Percentiles rank a stretch among this genome's conserved stretches.
These are phyloP conservation scores for Fraxinus paxiana DNA, from an alignment of 305 asterid genomes.

Conservation along the genomic window DNA sequence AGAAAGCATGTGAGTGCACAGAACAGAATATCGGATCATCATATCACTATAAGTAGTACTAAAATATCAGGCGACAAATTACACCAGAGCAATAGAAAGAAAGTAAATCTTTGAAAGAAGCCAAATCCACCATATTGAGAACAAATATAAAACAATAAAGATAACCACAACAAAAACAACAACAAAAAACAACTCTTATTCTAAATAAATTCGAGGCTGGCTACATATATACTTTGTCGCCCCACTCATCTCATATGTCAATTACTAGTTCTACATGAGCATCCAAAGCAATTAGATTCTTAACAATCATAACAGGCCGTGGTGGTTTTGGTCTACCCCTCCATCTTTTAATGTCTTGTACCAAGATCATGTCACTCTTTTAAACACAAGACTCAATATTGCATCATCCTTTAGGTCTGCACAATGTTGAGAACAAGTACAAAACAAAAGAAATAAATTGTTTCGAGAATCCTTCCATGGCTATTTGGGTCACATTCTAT, in stretches of 20 bases:
- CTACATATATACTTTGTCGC: too few relatives aligned
- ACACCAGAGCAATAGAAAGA: too few relatives aligned
- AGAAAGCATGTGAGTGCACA: not conserved
- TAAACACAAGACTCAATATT: not conserved
- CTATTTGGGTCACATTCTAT: not conserved
- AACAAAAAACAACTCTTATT: too few relatives aligned
- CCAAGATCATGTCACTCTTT: not conserved
- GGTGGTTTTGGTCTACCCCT: not conserved
- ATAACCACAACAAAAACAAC: not conserved
- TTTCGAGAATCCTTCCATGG: not conserved
- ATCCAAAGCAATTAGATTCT: not conserved
- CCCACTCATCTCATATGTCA: not conserved
- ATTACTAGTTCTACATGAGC: not conserved
- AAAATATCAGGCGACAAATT: not conserved
- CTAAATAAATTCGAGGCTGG: not conserved
- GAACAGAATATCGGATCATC: not conserved
- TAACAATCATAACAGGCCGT: not conserved
- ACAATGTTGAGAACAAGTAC: not conserved
- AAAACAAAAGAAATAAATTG: too few relatives aligned
- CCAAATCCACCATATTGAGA: not conserved
- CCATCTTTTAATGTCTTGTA: not conserved
- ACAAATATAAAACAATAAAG: not conserved
- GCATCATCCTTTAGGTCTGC: not conserved
- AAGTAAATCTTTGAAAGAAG: too few relatives aligned
- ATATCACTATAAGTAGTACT: not conserved